Evolutionary conservation across 208 protist species (phyloP).

Genomic region (Acanthamoeba castellanii): DNA sequence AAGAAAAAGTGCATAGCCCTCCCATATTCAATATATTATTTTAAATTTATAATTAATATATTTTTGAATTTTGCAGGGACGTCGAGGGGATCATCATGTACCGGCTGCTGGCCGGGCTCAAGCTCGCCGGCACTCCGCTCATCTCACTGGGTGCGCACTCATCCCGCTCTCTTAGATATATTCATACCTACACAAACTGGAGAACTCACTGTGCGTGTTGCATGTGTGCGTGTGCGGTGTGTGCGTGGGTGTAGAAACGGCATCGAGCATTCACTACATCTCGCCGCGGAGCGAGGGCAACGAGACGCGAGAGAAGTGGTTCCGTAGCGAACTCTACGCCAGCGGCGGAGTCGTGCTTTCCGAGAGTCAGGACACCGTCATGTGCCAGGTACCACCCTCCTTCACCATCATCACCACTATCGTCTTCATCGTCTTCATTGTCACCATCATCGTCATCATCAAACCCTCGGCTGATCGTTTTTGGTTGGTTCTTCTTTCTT

Average conservation of each 20-base stretch:
- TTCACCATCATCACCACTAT: neutral
- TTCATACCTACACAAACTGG: neutral
- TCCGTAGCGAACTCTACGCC: slow-evolving; percentile 27
- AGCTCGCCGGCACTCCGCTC: neutral
- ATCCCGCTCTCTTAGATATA: neutral
- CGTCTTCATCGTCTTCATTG: neutral
- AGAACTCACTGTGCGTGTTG: neutral
- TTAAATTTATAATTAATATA: neutral
- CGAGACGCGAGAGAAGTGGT: slow-evolving; percentile 10
- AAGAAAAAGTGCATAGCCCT: neutral
- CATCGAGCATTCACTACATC: slow-evolving; percentile 17
- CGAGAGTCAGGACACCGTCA: slow-evolving; percentile 38
- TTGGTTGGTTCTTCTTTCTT: too few species aligned
- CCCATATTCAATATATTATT: neutral
- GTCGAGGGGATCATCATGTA: slow-evolving; percentile 56
- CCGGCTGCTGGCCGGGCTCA: slow-evolving; percentile 5
- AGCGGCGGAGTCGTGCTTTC: slow-evolving; percentile 47
- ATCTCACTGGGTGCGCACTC: neutral
- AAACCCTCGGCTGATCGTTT: too few species aligned
- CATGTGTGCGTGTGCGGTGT: neutral
- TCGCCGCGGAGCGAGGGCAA: neutral
- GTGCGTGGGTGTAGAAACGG: neutral
- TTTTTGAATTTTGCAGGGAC: neutral
- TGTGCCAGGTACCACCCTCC: neutral
- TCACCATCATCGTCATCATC: neutral